Conservation (phyloP, 352 stramenopile genomes). For the Phytophthora sojae region DNA sequence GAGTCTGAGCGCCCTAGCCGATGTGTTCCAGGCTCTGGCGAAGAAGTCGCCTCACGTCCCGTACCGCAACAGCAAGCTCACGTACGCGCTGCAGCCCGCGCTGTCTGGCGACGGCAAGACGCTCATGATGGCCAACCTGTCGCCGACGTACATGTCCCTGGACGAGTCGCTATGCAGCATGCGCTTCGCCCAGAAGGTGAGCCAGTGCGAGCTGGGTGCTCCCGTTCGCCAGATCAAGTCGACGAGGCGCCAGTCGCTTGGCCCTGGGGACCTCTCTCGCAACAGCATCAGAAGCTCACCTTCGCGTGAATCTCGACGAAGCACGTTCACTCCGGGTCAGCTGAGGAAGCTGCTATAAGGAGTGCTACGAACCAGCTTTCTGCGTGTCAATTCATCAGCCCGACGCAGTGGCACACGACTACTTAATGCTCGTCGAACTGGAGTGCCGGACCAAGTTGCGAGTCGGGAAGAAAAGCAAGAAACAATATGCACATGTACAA, state of each 20-base stretch:
- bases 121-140: constrained; percentile 99
- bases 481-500: constrained; percentile 27
- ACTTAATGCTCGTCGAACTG: neutral
- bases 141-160: constrained; percentile 94
- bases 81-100: constrained; percentile 98
- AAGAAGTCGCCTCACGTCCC: constrained; percentile 97
- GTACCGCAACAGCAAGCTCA: constrained; percentile 99
- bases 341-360: constrained; percentile 38
- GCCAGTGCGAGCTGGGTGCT: constrained; percentile 97
- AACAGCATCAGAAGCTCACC: constrained; percentile 35
- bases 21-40: constrained; percentile 98
- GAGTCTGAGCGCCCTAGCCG: constrained; percentile 97
- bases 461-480: constrained; percentile 26
- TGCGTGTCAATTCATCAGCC: constrained; percentile 6
- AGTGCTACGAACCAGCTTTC: neutral
- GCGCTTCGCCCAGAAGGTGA: constrained; percentile 97
- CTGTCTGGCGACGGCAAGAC: constrained; percentile 99
- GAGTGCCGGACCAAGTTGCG: neutral
- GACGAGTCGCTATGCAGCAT: constrained; percentile 99
- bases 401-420: neutral
- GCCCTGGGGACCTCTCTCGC: constrained; percentile 33
- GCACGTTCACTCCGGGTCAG: constrained; percentile 44
- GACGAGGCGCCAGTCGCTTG: constrained; percentile 39
- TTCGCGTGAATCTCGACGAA: constrained; percentile 41
- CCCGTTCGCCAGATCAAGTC: constrained; percentile 91